Evolutionary conservation across 768 basidiomycete species (phyloP).

Genomic region (Termitomyces sp.): DNA sequence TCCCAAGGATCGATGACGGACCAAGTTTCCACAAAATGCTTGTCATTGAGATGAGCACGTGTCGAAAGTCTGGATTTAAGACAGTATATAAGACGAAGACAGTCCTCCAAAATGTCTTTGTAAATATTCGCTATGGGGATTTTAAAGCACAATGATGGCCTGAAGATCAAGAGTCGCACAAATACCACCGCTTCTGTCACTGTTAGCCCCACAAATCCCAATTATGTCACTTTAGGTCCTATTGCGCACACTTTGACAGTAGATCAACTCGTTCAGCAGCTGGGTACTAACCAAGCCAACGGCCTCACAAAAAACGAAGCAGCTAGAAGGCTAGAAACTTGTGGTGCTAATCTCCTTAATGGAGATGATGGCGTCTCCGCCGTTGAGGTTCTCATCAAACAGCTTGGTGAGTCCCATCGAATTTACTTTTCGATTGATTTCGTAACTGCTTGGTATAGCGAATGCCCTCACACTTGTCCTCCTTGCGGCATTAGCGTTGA

Average conservation of each 20-base stretch:
- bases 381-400: conserved; percentile 25
- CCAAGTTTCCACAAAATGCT: background rate
- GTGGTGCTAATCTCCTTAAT: conserved; percentile 28
- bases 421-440: background rate
- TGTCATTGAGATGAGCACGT: conserved; percentile 1
- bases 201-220: conserved; percentile 22
- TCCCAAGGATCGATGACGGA: background rate
- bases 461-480: conserved; percentile 35
- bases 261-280: conserved; percentile 22
- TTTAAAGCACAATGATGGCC: conserved; percentile 9
- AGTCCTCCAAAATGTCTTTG: background rate
- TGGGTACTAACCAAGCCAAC: conserved; percentile 25
- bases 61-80: conserved; percentile 1
- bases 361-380: conserved; percentile 30
- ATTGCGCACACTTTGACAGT: conserved; percentile 25
- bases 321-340: conserved; percentile 22
- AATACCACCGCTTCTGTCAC: conserved; percentile 27
- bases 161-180: conserved; percentile 22
- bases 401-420: conserved; percentile 21
- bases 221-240: conserved; percentile 24
- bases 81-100: background rate
- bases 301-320: conserved; percentile 32
- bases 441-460: conserved; percentile 16
- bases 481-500: conserved; percentile 37
- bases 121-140: conserved; percentile 6